Base-by-base conservation (phyloP, 805 yeast genomes). In the Saturnispora silvae region DNA sequence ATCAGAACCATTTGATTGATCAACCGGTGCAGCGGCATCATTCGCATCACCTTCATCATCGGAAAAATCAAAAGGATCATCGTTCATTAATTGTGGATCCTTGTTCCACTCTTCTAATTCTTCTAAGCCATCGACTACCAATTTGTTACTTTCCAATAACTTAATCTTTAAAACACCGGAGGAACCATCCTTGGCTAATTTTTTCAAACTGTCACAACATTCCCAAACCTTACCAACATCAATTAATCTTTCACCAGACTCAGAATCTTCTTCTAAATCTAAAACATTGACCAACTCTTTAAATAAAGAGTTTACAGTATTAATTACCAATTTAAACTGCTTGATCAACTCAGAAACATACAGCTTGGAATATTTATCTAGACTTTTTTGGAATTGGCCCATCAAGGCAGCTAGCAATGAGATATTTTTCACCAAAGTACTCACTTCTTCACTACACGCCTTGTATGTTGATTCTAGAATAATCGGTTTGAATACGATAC, bases 201-300 rank as follows among this genome's bases (percentile, higher is more conserved):
- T 52, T 9, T 57, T 53, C 7, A 81, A 35, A 0, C 51, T 47
- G 39, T 76, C 81, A 52, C 86, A 78, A 24, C 61, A 54, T n/a
- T 73, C 65, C 94, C 94, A 83, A 4, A 82, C 62, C 50, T 70
- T 68, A 13, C 86, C 92, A 16, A 81, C 71, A 0, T 73, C 62
- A 1, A 73, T 57, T 22, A 82, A 57, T 47, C 87, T 63, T 3
- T 59, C 41, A 25, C 44, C 64, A 23, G 60, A 59, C 4, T 48
- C 50, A 8, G 51, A 47, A 3, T 38, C 42, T 1, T 31, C 40
- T 2, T 34, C 33, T 26, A 22, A 31, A 3, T 46, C 45, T 10
- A 50, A 30, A 3, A 51, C 28, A 3, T 15, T 26, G 4, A 16
- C 28, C 2, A 54, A 33, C 31, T 56, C 59, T 11, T 9, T 13